These are phyloP conservation scores for Arachis hypogaea DNA, from an alignment of 306 rosid species.

Conservation along the genomic window DNA sequence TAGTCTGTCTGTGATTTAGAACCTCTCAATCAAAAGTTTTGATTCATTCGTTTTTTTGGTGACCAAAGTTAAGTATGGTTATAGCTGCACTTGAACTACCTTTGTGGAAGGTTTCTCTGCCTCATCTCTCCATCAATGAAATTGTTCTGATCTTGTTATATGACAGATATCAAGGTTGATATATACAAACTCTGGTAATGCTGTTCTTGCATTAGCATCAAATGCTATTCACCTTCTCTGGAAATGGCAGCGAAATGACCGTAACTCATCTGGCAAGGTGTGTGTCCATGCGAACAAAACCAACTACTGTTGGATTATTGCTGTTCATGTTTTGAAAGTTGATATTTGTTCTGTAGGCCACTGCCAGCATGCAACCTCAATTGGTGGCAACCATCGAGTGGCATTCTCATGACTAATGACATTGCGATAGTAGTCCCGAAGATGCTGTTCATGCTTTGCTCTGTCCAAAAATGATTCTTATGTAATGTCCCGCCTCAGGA, in stretches of 20 bases:
- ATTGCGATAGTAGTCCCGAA: conserved; percentile 73
- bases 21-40: not conserved
- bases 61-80: not conserved
- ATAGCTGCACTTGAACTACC: not conserved
- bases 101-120: conserved; percentile 28
- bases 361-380: conserved; percentile 81
- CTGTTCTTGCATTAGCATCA: conserved; percentile 86
- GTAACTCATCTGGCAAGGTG: conserved; percentile 78
- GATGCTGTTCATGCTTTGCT: conserved; percentile 97
- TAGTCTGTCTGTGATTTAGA: not conserved
- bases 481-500: conserved; percentile 97
- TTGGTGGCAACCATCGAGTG: conserved; percentile 95
- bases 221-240: conserved; percentile 91
- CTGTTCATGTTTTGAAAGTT: conserved; percentile 23
- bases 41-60: not conserved
- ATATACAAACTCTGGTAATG: conserved; percentile 87
- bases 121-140: conserved; percentile 13
- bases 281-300: conserved; percentile 23
- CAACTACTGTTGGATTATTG: conserved; percentile 28
- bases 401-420: conserved; percentile 88
- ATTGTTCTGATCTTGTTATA: conserved; percentile 35
- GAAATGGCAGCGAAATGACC: conserved; percentile 87
- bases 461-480: conserved; percentile 93
- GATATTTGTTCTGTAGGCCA: conserved; percentile 66
- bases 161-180: conserved; percentile 86